Conservation (phyloP, 2,329 filamentous ascomycete genomes). For the Epichloe hybrida region DNA sequence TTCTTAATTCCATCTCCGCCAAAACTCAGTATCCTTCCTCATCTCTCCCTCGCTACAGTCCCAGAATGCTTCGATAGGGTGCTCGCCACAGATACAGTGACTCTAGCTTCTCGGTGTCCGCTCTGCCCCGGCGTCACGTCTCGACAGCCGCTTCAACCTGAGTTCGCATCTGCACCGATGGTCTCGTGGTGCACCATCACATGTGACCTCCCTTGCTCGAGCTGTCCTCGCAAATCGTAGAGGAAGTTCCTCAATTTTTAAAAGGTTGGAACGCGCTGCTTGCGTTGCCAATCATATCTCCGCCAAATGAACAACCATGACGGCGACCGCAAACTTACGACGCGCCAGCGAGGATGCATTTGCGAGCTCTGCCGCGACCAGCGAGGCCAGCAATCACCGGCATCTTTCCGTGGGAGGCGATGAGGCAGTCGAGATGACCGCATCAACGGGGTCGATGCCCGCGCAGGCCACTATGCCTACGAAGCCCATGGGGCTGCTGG, state of each 20-base stretch:
- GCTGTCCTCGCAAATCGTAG: background rate
- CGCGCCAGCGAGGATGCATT: constrained; percentile 1
- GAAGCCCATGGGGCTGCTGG: constrained; percentile 13
- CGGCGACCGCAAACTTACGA: constrained; percentile 1
- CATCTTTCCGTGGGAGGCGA: constrained; percentile 3
- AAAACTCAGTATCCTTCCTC: background rate
- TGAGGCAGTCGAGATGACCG: constrained; percentile 12
- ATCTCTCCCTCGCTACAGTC: no score
- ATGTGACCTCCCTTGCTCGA: constrained; percentile 2
- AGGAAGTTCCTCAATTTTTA: background rate
- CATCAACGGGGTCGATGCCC: constrained; percentile 9
- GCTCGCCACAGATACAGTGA: background rate
- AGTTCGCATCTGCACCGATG: constrained; percentile 1
- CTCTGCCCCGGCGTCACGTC: background rate
- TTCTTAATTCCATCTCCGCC: background rate
- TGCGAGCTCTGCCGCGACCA: background rate
- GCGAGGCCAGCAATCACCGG: background rate
- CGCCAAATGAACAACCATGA: constrained; percentile 2
- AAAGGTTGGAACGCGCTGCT: background rate
- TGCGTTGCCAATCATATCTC: background rate
- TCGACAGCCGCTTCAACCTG: background rate
- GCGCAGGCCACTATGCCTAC: constrained; percentile 2
- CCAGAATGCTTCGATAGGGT: background rate
- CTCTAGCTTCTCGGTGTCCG: background rate
- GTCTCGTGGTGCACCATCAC: constrained; percentile 1